Evolutionary conservation across 805 yeast species (phyloP), one percentile per base, ranked within the genome.

Genomic region (Huiozyma sinensis): DNA sequence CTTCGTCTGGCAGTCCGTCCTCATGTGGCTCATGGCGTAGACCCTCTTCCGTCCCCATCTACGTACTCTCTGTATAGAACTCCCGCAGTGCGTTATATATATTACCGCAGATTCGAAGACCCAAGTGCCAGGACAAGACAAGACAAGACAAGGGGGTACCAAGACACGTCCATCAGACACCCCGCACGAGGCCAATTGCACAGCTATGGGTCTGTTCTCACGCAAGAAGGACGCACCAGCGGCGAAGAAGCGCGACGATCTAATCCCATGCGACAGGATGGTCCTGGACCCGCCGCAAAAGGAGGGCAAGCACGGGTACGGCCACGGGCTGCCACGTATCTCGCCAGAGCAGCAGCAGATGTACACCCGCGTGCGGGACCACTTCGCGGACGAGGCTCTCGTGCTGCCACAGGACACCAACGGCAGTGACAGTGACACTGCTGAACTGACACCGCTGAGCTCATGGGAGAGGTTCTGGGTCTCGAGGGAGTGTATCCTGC

Each of bases 1-100:
- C 7, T 86, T 87, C 55, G 71, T 84, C 11, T 71, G 88, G 56
- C 97, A 90, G 67, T 75, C 83, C 24, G 56, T 78, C 13, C 67
- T 86, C 44, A 77, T 88, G 68, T 80, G 90, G 80, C 66, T 82
- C 47, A 77, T 89, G 77, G 63, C 65, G 8, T 63, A 31, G 33
- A 17, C 24, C 24, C 24, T 17, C 24, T 17, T 17, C 24, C 24
- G 4, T 17, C 24, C 24, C 24, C 24, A 17, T 17, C 24, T 17
- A 17, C 24, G 24, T 17, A 17, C 24, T 17, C 24, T 17, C 24
- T 17, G 24, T 17, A 17, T 17, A 17, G 24, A 17, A 17, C 24
- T 17, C 24, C 24, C 24, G 24, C 24, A 17, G 24, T 17, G 24
- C 24, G 24, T 17, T 17, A 17, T 17, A 17, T 17, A 17, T 17